Evolutionary conservation across 352 stramenopile species (phyloP).

Genomic region (Phytophthora fragariaefolia): DNA sequence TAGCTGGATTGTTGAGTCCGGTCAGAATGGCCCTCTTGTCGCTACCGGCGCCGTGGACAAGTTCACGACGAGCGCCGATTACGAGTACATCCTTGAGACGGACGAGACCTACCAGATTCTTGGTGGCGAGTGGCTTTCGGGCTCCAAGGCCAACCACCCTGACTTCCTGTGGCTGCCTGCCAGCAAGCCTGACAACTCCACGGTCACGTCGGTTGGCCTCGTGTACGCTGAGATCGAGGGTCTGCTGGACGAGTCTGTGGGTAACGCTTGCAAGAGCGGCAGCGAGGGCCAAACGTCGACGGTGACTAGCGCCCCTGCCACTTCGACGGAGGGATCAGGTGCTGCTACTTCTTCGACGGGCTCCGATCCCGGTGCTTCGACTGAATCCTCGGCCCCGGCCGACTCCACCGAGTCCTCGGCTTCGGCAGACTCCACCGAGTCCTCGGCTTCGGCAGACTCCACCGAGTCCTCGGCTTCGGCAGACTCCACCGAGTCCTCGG

Average conservation of each 20-base stretch:
- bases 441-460: neutral
- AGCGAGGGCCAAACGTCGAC: slow-evolving; percentile 1
- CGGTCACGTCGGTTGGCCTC: slow-evolving; percentile 51
- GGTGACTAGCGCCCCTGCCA: slow-evolving; percentile 1
- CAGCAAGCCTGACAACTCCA: slow-evolving; percentile 41
- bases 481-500: neutral
- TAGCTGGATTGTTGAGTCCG: slow-evolving; percentile 64
- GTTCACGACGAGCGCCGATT: slow-evolving; percentile 62
- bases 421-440: neutral
- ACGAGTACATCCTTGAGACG: slow-evolving; percentile 77
- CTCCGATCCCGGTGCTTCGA: neutral
- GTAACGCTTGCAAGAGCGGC: slow-evolving; percentile 32
- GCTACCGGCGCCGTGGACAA: slow-evolving; percentile 50
- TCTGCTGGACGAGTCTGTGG: slow-evolving; percentile 47
- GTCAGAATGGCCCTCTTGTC: slow-evolving; percentile 59
- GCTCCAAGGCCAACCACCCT: slow-evolving; percentile 59
- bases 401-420: neutral
- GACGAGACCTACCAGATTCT: slow-evolving; percentile 70
- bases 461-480: neutral
- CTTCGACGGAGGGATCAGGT: slow-evolving; percentile 16
- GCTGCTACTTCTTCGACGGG: slow-evolving; percentile 8
- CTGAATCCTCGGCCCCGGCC: slow-evolving; percentile 1
- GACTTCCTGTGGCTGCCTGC: slow-evolving; percentile 81
- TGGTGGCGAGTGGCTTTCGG: slow-evolving; percentile 70
- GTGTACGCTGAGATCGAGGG: slow-evolving; percentile 57